These are phyloP conservation scores for Smallanthus sonchifolius DNA, from an alignment of 129 eudicot species.

Conservation along the genomic window DNA sequence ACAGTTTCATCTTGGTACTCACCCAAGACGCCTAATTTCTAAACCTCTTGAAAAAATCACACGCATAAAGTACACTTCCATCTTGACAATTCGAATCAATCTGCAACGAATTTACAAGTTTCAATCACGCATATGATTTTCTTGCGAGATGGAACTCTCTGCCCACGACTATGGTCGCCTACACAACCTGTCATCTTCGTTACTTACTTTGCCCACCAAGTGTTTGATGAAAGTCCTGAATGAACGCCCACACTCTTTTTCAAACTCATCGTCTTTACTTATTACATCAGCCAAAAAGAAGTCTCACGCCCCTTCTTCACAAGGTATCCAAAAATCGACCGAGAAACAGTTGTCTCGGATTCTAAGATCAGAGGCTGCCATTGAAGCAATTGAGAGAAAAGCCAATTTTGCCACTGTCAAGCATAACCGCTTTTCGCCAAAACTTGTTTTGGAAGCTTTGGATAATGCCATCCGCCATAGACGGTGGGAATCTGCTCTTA, in stretches of 20 bases:
- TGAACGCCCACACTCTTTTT: constrained; percentile 9
- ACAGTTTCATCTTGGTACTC: neutral
- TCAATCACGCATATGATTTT: neutral
- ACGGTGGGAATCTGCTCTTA: constrained; percentile 94
- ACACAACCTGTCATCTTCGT: constrained; percentile 23
- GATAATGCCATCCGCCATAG: constrained; percentile 52
- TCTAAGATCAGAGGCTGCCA: constrained; percentile 72
- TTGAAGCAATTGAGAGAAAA: constrained; percentile 67
- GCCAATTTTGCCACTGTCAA: constrained; percentile 55
- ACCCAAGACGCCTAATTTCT: neutral
- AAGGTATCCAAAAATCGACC: constrained; percentile 41
- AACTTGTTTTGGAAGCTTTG: constrained; percentile 79
- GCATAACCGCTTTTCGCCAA: constrained; percentile 63
- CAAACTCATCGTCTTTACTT: constrained; percentile 12
- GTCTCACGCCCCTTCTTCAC: constrained; percentile 15
- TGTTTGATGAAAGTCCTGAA: constrained; percentile 47
- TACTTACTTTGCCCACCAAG: constrained; percentile 26
- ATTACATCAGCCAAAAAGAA: constrained; percentile 36
- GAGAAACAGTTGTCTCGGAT: constrained; percentile 66
- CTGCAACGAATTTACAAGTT: neutral
- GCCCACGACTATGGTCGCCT: neutral
- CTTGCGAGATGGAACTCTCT: constrained; percentile 15
- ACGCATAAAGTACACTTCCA: neutral
- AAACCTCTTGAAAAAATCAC: neutral
- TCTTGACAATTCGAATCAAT: neutral